These are phyloP conservation scores for Yamadazyma pseudoaaseri DNA, from an alignment of 1,139 yeast species.

Conservation along the genomic window DNA sequence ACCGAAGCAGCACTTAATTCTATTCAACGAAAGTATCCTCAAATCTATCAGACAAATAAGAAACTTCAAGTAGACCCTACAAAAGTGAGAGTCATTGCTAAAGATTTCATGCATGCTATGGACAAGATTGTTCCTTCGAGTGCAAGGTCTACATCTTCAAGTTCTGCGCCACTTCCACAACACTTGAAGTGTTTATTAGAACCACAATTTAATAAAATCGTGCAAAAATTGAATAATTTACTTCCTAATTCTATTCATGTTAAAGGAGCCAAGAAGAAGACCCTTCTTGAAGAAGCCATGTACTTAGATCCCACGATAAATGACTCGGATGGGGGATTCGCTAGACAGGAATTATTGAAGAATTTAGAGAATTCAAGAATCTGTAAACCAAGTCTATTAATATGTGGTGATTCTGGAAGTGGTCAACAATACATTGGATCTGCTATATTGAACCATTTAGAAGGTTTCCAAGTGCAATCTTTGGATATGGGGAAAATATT, in stretches of 20 bases:
- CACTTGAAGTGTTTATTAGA: constrained; percentile 63
- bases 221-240: constrained; percentile 50
- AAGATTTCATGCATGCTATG: constrained; percentile 83
- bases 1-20: constrained; percentile 94
- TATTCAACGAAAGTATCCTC: constrained; percentile 91
- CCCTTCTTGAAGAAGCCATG: constrained; percentile 70
- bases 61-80: constrained; percentile 74
- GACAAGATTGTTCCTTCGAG: constrained; percentile 91
- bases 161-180: constrained; percentile 78
- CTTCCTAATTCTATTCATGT: constrained; percentile 54
- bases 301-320: constrained; percentile 57
- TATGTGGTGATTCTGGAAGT: constrained; percentile 74
- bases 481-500: constrained; percentile 77
- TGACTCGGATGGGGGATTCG: constrained; percentile 67
- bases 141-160: constrained; percentile 75
- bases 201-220: constrained; percentile 46
- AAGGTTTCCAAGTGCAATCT: constrained; percentile 87
- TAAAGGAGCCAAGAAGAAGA: constrained; percentile 41
- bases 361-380: constrained; percentile 63
- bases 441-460: constrained; percentile 78
- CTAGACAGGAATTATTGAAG: constrained; percentile 60
- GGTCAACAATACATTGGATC: constrained; percentile 89
- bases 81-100: constrained; percentile 72
- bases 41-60: constrained; percentile 75
- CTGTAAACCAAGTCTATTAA: constrained; percentile 77